phyloP scores from a whole-genome alignment of 495 filamentous ascomycete genomes.

The Lindgomyces ingoldianus region DNA sequence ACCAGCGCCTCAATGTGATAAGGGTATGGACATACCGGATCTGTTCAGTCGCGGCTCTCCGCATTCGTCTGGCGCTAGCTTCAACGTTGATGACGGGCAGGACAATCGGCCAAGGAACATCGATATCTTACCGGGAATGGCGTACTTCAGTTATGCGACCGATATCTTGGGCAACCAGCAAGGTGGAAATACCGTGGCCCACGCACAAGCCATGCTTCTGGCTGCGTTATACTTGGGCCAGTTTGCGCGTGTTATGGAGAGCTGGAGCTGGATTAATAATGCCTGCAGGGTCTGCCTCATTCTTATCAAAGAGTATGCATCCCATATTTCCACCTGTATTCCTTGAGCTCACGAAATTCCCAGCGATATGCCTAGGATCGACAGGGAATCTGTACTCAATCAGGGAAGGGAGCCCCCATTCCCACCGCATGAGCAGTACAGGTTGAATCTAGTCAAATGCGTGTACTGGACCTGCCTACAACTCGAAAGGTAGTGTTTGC shows the following conservation, averaged over 20 bases:
- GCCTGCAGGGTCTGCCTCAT: conserved; percentile 76
- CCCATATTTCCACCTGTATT: neutral
- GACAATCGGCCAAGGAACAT: conserved; percentile 58
- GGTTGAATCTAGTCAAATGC: conserved; percentile 62
- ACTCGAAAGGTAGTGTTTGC: conserved; percentile 71
- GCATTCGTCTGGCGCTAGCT: conserved; percentile 32
- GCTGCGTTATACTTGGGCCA: conserved; percentile 89
- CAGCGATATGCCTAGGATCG: conserved; percentile 21
- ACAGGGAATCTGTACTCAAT: neutral
- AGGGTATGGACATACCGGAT: neutral
- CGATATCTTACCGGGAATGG: conserved; percentile 85
- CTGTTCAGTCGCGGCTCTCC: conserved; percentile 29
- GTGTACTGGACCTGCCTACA: conserved; percentile 95
- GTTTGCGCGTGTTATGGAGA: conserved; percentile 82
- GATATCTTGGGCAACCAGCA: conserved; percentile 81
- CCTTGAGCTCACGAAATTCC: neutral
- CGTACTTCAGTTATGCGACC: conserved; percentile 83
- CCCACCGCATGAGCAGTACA: conserved; percentile 11
- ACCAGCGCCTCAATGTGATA: conserved; percentile 61
- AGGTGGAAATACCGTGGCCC: conserved; percentile 73
- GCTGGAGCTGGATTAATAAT: conserved; percentile 80
- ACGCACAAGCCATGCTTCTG: conserved; percentile 83
- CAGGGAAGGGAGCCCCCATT: neutral
- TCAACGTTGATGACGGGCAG: conserved; percentile 16
- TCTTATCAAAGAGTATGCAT: conserved; percentile 69